These are phyloP conservation scores for Brassica juncea DNA, from an alignment of 345 rosid species.

Conservation along the genomic window DNA sequence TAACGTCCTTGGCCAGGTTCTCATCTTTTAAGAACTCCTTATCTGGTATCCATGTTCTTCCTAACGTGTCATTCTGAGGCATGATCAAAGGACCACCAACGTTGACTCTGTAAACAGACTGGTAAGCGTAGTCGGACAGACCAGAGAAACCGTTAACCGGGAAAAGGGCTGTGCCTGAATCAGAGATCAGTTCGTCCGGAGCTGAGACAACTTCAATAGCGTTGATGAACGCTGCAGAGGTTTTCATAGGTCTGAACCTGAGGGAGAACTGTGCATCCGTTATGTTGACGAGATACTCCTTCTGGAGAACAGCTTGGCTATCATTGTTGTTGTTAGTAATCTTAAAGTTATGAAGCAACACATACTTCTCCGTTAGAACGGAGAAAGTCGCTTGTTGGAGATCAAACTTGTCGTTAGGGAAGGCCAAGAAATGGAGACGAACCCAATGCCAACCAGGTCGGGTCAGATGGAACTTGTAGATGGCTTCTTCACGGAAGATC, in stretches of 20 bases:
- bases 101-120: conserved; percentile 65
- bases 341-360: conserved; percentile 64
- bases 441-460: conserved; percentile 76
- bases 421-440: conserved; percentile 63
- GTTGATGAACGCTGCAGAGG: conserved; percentile 67
- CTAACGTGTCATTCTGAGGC: conserved; percentile 57
- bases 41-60: conserved; percentile 65
- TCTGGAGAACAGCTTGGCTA: conserved; percentile 43
- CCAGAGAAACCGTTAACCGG: conserved; percentile 52
- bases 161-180: conserved; percentile 53
- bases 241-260: conserved; percentile 52
- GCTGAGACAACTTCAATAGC: conserved; percentile 80
- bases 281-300: conserved; percentile 65
- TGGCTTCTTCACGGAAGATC: conserved; percentile 57
- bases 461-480: conserved; percentile 52
- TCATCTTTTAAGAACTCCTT: conserved; percentile 49
- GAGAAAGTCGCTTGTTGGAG: conserved; percentile 59
- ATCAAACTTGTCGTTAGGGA: conserved; percentile 48
- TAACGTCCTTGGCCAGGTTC: conserved; percentile 42
- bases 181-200: conserved; percentile 59
- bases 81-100: conserved; percentile 69
- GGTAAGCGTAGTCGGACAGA: conserved; percentile 48
- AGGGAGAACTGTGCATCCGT: conserved; percentile 52
- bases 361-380: conserved; percentile 57
- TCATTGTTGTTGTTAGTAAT: conserved; percentile 38